phyloP scores from a whole-genome alignment of 1,284 basidiomycete genomes.

The Trichosporon faecale region DNA sequence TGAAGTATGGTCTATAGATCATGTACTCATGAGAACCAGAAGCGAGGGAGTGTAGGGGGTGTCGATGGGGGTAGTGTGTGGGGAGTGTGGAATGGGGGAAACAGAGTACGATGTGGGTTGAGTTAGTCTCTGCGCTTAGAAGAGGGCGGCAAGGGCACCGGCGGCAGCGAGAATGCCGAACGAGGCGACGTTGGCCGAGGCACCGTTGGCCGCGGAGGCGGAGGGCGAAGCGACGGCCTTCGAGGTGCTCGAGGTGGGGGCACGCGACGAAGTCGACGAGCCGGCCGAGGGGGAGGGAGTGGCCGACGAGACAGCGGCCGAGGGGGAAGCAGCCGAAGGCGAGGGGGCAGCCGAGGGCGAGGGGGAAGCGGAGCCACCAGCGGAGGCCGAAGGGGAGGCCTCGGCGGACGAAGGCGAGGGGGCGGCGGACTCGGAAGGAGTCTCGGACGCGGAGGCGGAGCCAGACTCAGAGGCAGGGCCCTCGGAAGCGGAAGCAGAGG shows the following conservation, averaged over 20 bases:
- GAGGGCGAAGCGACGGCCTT: slow-evolving; percentile 20
- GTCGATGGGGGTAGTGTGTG: not conserved
- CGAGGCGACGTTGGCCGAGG: slow-evolving; percentile 26
- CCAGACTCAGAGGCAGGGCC: not conserved
- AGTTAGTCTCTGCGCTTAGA: slow-evolving; percentile 29
- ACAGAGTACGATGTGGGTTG: not conserved
- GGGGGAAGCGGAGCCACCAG: not conserved
- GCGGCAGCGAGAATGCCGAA: slow-evolving; percentile 38
- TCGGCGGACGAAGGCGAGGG: not conserved
- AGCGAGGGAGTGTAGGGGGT: slow-evolving; percentile 1
- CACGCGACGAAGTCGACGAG: slow-evolving; percentile 16
- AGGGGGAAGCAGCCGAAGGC: slow-evolving; percentile 11
- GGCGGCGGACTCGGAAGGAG: not conserved
- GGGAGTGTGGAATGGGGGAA: not conserved
- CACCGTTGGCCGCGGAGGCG: slow-evolving; percentile 13
- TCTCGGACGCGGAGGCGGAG: not conserved
- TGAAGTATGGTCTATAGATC: not conserved
- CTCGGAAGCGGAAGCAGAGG: not conserved
- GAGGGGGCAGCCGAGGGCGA: slow-evolving; percentile 18
- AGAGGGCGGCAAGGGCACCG: slow-evolving; percentile 35
- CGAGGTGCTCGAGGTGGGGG: slow-evolving; percentile 14
- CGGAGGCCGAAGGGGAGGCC: not conserved
- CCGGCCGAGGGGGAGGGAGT: not conserved
- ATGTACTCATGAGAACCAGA: slow-evolving; percentile 10
- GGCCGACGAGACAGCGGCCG: slow-evolving; percentile 12